Evolutionary conservation across 352 stramenopile genomes (phyloP).

Genomic region (Globisporangium radiosum): DNA sequence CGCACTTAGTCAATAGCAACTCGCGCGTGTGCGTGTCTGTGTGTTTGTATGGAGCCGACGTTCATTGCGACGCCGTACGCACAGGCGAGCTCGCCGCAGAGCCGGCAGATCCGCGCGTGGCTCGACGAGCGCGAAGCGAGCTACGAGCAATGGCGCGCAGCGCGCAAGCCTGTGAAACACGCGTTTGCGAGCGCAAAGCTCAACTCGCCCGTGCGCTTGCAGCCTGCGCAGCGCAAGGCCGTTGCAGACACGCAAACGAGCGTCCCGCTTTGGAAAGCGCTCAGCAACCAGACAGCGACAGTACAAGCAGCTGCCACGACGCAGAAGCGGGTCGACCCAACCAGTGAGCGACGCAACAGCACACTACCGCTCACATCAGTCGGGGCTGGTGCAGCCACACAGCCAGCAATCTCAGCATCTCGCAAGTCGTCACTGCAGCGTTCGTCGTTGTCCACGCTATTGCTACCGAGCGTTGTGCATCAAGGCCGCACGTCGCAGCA

Average conservation of each 20-base stretch:
- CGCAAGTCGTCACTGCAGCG: not conserved
- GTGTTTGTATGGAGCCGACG: conserved; percentile 31
- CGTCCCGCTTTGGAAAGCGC: conserved; percentile 17
- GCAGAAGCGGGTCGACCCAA: not conserved
- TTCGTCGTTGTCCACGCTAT: conserved; percentile 4
- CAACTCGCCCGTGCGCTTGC: conserved; percentile 25
- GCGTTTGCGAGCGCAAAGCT: conserved; percentile 43
- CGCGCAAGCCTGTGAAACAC: conserved; percentile 33
- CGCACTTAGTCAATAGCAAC: not conserved
- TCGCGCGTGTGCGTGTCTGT: not conserved
- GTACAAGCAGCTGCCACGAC: not conserved
- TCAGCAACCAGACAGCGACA: conserved; percentile 7
- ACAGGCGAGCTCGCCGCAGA: conserved; percentile 25
- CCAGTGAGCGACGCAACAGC: too few relatives aligned
- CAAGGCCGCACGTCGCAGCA: not conserved
- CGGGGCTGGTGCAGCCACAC: not conserved
- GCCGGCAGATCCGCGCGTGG: conserved; percentile 36
- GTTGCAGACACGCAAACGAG: conserved; percentile 3
- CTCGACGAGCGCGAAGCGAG: conserved; percentile 42
- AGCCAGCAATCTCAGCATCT: not conserved
- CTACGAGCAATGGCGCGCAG: conserved; percentile 34
- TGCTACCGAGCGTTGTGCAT: not conserved
- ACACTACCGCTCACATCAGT: not conserved
- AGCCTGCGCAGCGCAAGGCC: conserved; percentile 2
- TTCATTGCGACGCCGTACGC: conserved; percentile 52